A percentile compares a stretch with the other conserved stretches of the same genome.
phyloP scores from a whole-genome alignment of 495 filamentous ascomycete species.

The Trichoderma reesei region DNA sequence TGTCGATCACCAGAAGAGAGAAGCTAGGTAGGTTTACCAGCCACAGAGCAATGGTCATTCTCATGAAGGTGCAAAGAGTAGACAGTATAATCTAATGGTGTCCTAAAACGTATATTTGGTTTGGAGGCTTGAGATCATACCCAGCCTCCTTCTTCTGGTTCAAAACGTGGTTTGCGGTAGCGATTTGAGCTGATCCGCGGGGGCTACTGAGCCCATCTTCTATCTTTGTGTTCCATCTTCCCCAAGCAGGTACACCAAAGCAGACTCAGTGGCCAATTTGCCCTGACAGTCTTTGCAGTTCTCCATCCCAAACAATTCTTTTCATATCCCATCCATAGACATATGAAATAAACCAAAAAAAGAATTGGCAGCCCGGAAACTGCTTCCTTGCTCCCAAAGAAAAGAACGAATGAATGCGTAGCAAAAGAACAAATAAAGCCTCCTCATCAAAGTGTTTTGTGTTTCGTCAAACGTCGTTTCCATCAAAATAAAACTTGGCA shows the following conservation, averaged over 20 bases:
- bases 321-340: too few relatives aligned
- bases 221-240: conserved; percentile 2
- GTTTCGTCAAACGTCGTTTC: neutral
- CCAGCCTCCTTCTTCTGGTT: neutral
- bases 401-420: neutral
- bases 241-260: neutral
- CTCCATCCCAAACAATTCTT: neutral
- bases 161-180: conserved; percentile 2
- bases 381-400: neutral
- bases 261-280: neutral
- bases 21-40: too few relatives aligned
- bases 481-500: neutral
- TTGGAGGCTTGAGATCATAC: neutral
- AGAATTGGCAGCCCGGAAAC: neutral
- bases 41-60: neutral
- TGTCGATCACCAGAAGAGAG: too few relatives aligned
- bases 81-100: neutral
- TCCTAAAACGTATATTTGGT: conserved; percentile 8
- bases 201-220: conserved; percentile 3
- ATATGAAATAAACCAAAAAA: neutral
- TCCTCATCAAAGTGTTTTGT: neutral
- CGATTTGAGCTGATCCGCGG: neutral
- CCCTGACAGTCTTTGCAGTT: neutral
- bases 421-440: neutral
- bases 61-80: neutral